Percentiles rank a stretch among this genome's conserved stretches.
These are phyloP conservation scores for Ceratocystis huliohia DNA, from an alignment of 2,329 filamentous ascomycete genomes.

Conservation along the genomic window DNA sequence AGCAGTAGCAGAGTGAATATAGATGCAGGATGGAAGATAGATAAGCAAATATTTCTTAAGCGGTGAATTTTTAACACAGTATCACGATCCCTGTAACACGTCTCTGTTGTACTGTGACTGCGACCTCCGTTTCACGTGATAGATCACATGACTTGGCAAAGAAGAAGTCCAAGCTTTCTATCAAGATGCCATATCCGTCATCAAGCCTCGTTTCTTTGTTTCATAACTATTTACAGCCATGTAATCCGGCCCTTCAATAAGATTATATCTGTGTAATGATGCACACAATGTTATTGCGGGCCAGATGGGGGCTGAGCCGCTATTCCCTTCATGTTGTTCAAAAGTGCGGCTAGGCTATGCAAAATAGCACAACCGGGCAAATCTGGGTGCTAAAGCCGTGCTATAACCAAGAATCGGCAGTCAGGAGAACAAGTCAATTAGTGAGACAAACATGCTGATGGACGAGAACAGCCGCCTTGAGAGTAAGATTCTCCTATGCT, in stretches of 20 bases:
- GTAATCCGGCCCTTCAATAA: neutral
- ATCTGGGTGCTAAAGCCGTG: neutral
- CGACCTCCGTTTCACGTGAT: neutral
- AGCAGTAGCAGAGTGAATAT: neutral
- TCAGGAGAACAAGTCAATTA: neutral
- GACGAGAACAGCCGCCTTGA: no score
- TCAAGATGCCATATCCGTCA: neutral
- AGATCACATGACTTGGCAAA: neutral
- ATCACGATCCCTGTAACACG: neutral
- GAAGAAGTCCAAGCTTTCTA: neutral
- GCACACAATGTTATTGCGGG: neutral
- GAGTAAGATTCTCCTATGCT: no score
- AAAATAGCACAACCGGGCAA: neutral
- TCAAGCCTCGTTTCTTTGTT: neutral
- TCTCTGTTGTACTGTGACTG: neutral
- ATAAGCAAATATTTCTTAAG: neutral
- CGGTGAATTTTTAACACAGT: neutral
- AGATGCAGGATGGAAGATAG: neutral
- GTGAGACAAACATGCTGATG: neutral
- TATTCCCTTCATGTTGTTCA: neutral
- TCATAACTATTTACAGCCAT: neutral
- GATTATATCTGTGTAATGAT: neutral
- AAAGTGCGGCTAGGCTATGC: constrained; percentile 3
- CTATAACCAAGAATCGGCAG: neutral
- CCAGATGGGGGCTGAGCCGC: neutral